Percentiles rank a stretch among this genome's conserved stretches.
Evolutionary conservation across 768 basidiomycete species (phyloP).

Genomic region (Lactarius hengduanensis): DNA sequence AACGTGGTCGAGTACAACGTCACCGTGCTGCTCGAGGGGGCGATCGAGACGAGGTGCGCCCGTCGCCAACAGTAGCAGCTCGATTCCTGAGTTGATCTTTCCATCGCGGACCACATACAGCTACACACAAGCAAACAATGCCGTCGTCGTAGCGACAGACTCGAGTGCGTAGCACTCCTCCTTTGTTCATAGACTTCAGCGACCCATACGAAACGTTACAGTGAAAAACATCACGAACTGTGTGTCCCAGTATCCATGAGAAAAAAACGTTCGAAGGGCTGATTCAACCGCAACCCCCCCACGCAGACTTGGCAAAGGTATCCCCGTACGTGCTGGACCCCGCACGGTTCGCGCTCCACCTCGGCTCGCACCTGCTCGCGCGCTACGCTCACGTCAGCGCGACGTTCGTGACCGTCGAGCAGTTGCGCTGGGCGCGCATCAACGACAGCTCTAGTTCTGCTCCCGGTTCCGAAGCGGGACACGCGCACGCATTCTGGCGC

Average conservation of each 20-base stretch:
- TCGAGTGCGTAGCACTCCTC: conserved; percentile 41
- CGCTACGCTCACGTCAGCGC: conserved; percentile 77
- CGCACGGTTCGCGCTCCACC: conserved; percentile 83
- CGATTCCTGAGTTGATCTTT: not conserved
- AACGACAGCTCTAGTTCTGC: conserved; percentile 37
- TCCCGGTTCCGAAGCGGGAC: conserved; percentile 43
- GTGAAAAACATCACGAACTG: conserved; percentile 44
- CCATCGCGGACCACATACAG: conserved; percentile 37
- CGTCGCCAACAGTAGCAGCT: not conserved
- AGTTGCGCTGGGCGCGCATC: conserved; percentile 84
- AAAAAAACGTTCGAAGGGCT: not conserved
- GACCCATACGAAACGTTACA: conserved; percentile 13
- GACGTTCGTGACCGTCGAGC: conserved; percentile 68
- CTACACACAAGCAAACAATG: conserved; percentile 88
- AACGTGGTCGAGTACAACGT: conserved; percentile 85
- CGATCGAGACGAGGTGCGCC: conserved; percentile 67
- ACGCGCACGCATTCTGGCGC: conserved; percentile 79
- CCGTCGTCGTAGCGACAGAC: conserved; percentile 87
- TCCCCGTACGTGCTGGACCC: conserved; percentile 84
- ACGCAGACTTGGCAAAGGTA: conserved; percentile 76
- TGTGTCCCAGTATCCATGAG: conserved; percentile 15
- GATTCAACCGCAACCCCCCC: not conserved
- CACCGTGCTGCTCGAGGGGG: conserved; percentile 75
- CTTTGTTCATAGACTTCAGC: not conserved
- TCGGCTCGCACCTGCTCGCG: conserved; percentile 78